A percentile compares a stretch with the other conserved stretches of the same genome.
These are phyloP conservation scores for Cystobasidium onofrii DNA, from an alignment of 768 basidiomycete species.

Conservation along the genomic window DNA sequence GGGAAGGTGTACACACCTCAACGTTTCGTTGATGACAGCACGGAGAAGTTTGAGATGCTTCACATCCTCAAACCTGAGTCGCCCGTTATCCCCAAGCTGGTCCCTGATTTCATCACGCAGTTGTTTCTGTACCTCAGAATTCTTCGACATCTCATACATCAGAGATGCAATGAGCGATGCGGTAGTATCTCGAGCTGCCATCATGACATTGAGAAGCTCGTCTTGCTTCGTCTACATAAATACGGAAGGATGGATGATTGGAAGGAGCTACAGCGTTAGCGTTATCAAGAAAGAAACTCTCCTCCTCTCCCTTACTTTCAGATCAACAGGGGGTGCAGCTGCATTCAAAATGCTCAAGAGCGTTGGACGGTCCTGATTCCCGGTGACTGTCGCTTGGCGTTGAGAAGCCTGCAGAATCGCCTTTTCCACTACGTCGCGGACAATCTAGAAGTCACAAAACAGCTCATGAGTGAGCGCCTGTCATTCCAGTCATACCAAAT, in stretches of 20 bases:
- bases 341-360: too few relatives aligned
- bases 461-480: background rate
- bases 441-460: background rate
- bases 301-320: too few relatives aligned
- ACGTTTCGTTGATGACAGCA: conserved; percentile 18
- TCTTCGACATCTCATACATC: conserved; percentile 1
- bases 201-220: conserved; percentile 22
- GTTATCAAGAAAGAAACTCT: too few relatives aligned
- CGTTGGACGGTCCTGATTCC: too few relatives aligned
- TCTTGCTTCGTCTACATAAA: background rate
- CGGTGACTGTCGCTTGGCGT: too few relatives aligned
- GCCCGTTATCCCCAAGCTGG: background rate
- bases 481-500: too few relatives aligned
- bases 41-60: conserved; percentile 9
- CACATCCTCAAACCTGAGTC: background rate
- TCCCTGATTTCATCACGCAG: background rate
- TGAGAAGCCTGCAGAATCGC: background rate
- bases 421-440: background rate
- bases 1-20: conserved; percentile 3
- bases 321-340: too few relatives aligned
- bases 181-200: conserved; percentile 24
- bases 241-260: too few relatives aligned
- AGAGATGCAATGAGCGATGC: conserved; percentile 1
- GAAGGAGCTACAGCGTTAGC: too few relatives aligned
- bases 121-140: background rate